Conservation (phyloP, 805 yeast genomes). For the Pichia paraexigua region DNA sequence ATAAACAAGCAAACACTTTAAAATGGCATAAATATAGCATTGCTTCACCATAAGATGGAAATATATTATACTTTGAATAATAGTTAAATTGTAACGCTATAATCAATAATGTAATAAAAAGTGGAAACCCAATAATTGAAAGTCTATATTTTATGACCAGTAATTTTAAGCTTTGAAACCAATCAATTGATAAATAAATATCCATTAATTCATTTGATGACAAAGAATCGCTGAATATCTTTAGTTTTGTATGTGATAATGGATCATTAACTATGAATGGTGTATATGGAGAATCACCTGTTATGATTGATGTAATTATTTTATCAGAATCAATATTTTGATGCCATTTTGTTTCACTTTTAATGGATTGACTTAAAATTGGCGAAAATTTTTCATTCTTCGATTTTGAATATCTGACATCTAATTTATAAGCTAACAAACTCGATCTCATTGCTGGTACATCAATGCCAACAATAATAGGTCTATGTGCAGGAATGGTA, state of each 20-base stretch:
- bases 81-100: conserved; percentile 46
- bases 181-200: conserved; percentile 40
- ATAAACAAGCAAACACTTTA: conserved; percentile 21
- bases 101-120: conserved; percentile 46
- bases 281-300: conserved; percentile 57
- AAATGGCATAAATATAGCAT: conserved; percentile 32
- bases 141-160: conserved; percentile 73
- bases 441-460: conserved; percentile 56
- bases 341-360: conserved; percentile 77
- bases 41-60: conserved; percentile 40
- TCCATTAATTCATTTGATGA: conserved; percentile 30
- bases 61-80: conserved; percentile 33
- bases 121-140: conserved; percentile 62
- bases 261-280: conserved; percentile 22
- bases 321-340: conserved; percentile 37
- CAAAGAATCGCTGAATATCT: conserved; percentile 40
- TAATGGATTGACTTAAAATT: conserved; percentile 57
- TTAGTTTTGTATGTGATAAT: conserved; percentile 29
- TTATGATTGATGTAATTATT: conserved; percentile 37
- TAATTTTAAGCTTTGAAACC: conserved; percentile 53
- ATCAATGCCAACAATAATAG: conserved; percentile 40
- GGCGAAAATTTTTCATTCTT: conserved; percentile 42
- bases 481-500: conserved; percentile 35
- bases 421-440: conserved; percentile 42
- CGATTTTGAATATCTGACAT: conserved; percentile 23